Evolutionary conservation across 2,329 filamentous ascomycete genomes (phyloP), one percentile per base, ranked within the genome.

Genomic region (Fusarium pseudocircinatum): DNA sequence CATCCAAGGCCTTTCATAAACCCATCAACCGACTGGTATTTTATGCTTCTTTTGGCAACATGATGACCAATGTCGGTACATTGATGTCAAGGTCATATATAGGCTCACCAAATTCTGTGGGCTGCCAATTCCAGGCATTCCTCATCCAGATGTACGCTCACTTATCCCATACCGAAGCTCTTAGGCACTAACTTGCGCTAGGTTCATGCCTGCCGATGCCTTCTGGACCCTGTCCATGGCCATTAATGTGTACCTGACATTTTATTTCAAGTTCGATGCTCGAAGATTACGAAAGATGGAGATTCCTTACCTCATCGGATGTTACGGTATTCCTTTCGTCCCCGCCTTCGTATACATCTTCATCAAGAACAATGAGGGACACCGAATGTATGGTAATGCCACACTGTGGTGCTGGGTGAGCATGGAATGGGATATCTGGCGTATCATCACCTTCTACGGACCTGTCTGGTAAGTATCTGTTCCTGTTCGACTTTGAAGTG

Each of bases 11-110:
- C 10, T 96, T 96, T 79, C 92, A 93, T 77, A 96, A 95, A 78
- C 93, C 94, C n/a, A 95, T 96, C 83, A 96, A 96, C 78, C 88
- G 94, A 24, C 86, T 97, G 1, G 91, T 96, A 15, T 96, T 97
- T 81, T 96, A 93, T 80, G 94, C 94, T 12, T 93, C 92, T 1
- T 92, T 94, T 78, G 94, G 94, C 14, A 97, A 97, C 78, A 86
- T 96, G 75, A 85, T 95, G 81, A 90, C 89, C 69, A 96, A 94
- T 79, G 87, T 94, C 24, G 93, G 91, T 2, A 95, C 94, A 0
- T 81, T 96, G 39, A 93, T 96, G 78, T 91, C 92, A 1, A 87
- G 88, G 40, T 85, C 87, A 2, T 93, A 90, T 43, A 82, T 94
- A 12, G 73, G 78, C 5, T 78, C 83, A 14, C 81, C 85, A 2